Base-by-base conservation (phyloP, 202 grass and related monocot genomes). In the Schoenoplectus tabernaemontani region DNA sequence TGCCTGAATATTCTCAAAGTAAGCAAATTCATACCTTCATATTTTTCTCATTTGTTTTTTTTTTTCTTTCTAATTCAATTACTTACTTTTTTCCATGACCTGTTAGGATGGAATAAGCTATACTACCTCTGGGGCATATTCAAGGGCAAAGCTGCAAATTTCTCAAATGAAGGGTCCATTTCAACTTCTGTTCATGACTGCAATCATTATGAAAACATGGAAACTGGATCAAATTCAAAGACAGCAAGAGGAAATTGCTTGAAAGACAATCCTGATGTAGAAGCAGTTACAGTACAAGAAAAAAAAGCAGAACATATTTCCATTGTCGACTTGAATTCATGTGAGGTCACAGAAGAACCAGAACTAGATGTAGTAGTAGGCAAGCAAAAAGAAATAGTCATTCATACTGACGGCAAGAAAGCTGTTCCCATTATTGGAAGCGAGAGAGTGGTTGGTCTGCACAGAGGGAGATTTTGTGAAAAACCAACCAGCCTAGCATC, bases 71-170 rank as follows among this genome's bases (percentile, higher is more conserved):
- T 83, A 56, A 59, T 15, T 61, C 13, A 64, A 36, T 54, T 23
- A 32, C 15, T 79, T 80, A 56, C 57, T 60, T 38, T 82, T 82
- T 63, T 76, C n/a, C 82, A 38, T 61, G 59, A 43, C 82, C 6
- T 68, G 83, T 86, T 75, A 99, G 96, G 92, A 64, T 99, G 96
- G 96, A 99, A 99, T 57, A 95, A 87, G 83, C 79, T 99, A 63
- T 99, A 86, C 88, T 99, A 85, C 78, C 90, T 99, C 41, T 99
- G 92, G 92, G 96, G 96, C 66, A 83, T 99, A 46, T 95, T 99
- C 76, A 89, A 86, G 87, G 85, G 88, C 48, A 75, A 76, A 51
- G 87, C 50, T 71, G 33, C 54, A 10, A 50, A 60, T 50, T 41
- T 41, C 59, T 84, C 77, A 12, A 51, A 83, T 76, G 63, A 64